These are phyloP conservation scores for Tetracentron sinense DNA, from an alignment of 164 flowering plant genomes.

Conservation along the genomic window DNA sequence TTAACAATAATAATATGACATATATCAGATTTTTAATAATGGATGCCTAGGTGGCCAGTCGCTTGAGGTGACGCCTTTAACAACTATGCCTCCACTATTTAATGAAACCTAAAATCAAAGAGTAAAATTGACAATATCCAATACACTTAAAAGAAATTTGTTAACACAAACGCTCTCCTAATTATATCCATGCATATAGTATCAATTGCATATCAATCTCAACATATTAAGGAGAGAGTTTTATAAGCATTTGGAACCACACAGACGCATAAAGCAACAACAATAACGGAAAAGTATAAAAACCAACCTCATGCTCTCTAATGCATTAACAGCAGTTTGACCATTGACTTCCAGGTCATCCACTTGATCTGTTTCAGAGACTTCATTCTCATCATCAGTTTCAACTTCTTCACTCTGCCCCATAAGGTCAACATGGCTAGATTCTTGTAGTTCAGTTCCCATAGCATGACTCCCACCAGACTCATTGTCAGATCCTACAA, in stretches of 20 bases:
- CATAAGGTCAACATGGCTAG: constrained; percentile 8
- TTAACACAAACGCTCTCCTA: no score
- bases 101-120: no score
- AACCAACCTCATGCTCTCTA: constrained; percentile 30
- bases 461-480: constrained; percentile 11
- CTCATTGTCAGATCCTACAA: constrained; percentile 29
- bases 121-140: no score
- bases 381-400: constrained; percentile 31
- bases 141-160: no score
- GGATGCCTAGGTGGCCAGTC: no score
- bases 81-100: no score
- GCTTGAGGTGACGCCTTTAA: no score
- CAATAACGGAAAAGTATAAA: not conserved
- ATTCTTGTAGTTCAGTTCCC: constrained; percentile 13
- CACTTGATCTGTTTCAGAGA: constrained; percentile 34
- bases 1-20: no score
- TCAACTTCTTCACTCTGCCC: constrained; percentile 31
- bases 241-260: not conserved
- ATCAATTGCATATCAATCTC: not conserved
- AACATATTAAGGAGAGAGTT: not conserved
- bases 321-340: constrained; percentile 19
- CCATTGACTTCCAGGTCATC: constrained; percentile 15
- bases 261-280: not conserved
- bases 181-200: no score
- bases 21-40: no score